Base-by-base conservation (phyloP, 768 basidiomycete genomes). In the Pleurotus giganteus region DNA sequence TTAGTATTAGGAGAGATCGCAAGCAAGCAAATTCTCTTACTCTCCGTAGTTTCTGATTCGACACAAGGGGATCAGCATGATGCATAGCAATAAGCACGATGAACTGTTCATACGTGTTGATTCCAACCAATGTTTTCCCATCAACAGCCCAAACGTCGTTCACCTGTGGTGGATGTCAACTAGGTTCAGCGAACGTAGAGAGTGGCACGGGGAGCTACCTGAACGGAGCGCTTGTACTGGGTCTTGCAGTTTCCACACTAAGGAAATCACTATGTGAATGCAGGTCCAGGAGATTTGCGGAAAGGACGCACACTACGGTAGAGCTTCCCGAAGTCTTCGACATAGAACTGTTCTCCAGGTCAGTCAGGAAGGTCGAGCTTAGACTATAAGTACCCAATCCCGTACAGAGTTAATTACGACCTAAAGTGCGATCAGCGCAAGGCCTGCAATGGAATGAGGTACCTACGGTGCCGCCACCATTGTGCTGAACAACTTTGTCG, bases 401-500 rank as follows among this genome's bases (percentile, higher is more conserved):
- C 68, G 42, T 54, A 73, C 71, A 2, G 69, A 71, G 57, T 72
- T 74, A 50, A 74, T 67, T 60, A 74, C 65, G 31, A 72, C 71
- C 60, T 65, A 42, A 8, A 42, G 5, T 4, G 27, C 28, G 3
- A 41, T 47, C 45, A 47, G 45, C 41, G 21, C 29, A 34, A 21
- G 19, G 3, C 7, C 24, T n/a, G 9, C 31, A 44, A 12, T 29
- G 12, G 8, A 9, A 11, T 19, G 36, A 50, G 1, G 8, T n/a
- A 47, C 59, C 12, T 47, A 63, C 64, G 27, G 58, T 67, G 52
- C 66, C 68, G 34, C 69, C 70, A 42, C 72, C 71, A 46, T 73
- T 73, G 63, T 73, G 71, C 51, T 73, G 72, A 41, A 73, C 60
- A 29, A 72, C 68, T 58, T 73, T 71, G 57, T 71, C 71, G 5